Base-by-base conservation (phyloP, 2,329 filamentous ascomycete genomes). In the Xylaria sp. region DNA sequence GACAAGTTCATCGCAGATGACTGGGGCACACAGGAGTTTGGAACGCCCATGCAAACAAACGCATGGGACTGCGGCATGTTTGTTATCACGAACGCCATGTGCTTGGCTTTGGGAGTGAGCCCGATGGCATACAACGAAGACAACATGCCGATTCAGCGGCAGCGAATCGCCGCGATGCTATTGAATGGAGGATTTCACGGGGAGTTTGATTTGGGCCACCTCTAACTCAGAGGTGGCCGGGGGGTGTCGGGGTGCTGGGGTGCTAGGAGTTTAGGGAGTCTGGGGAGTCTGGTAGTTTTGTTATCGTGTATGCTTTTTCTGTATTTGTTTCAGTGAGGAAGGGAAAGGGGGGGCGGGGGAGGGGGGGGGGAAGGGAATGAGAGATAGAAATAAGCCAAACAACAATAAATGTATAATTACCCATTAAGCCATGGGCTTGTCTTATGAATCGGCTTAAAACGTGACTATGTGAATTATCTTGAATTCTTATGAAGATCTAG, bases 61-160 rank as follows among this genome's bases (percentile, higher is more conserved):
- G 85, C 85, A 1, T 88, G 86, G 75, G 92, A 94, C 76, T 94
- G 92, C 72, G 92, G 92, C n/a, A 87, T 93, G 3, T 93, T 93
- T 76, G 88, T 90, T 14, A 88, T 93, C 71, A 87, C 92, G 19
- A 95, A 94, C 75, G 89, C 87, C 17, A 85, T 93, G 56, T 92
- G 89, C 64, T 74, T 89, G 42, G 82, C 85, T 0, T 75, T 89
- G 36, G 86, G 86, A 1, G 72, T 89, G 19, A 84, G 83, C 67
- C 86, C 87, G 1, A 79, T 82, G 64, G 77, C 77, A 3, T 89
- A 91, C 66, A 73, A 78, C 1, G 79, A 85, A 42, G 71, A 76
- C 0, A 86, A 91, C 63, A 87, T 93, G 83, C 81, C 83, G 1
- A 78, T 84, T 58, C 89, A 91, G 72, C 84, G 90, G 27, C 82